A percentile compares a stretch with the other conserved stretches of the same genome.
Evolutionary conservation across 352 stramenopile species (phyloP).

Genomic region (Achlya hypogyna): DNA sequence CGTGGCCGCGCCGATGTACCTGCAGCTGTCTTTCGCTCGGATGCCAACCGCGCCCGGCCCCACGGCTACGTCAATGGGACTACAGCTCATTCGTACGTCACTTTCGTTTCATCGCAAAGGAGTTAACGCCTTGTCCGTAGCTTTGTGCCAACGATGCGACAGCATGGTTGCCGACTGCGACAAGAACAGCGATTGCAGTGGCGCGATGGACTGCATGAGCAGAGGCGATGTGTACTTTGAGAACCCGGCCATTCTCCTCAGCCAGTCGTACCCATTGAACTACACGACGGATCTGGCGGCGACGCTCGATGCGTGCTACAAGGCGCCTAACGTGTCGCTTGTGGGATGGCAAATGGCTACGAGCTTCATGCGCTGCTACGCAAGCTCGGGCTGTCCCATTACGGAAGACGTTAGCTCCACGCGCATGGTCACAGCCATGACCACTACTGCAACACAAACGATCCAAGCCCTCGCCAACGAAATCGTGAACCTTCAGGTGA

Average conservation of each 20-base stretch:
- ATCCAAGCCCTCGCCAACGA: neutral
- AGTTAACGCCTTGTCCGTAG: no score
- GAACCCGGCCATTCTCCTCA: neutral
- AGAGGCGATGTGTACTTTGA: slow-evolving; percentile 2
- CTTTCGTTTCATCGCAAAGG: neutral
- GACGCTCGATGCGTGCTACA: neutral
- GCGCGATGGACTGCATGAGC: no score
- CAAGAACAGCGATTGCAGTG: no score
- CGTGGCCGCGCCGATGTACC: neutral
- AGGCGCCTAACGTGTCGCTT: neutral
- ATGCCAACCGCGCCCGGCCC: neutral
- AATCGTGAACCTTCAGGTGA: neutral
- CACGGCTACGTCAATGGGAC: neutral
- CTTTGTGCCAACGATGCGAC: no score
- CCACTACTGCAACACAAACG: neutral
- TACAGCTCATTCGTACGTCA: neutral
- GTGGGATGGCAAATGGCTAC: neutral
- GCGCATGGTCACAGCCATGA: neutral
- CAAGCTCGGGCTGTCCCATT: neutral
- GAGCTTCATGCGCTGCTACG: neutral
- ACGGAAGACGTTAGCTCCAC: slow-evolving; percentile 2
- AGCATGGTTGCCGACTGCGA: no score
- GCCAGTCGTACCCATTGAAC: neutral
- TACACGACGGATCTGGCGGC: neutral
- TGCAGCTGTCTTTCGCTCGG: neutral